phyloP scores from a whole-genome alignment of 2,329 filamentous ascomycete genomes.

The Trichophyton schoenleinii region DNA sequence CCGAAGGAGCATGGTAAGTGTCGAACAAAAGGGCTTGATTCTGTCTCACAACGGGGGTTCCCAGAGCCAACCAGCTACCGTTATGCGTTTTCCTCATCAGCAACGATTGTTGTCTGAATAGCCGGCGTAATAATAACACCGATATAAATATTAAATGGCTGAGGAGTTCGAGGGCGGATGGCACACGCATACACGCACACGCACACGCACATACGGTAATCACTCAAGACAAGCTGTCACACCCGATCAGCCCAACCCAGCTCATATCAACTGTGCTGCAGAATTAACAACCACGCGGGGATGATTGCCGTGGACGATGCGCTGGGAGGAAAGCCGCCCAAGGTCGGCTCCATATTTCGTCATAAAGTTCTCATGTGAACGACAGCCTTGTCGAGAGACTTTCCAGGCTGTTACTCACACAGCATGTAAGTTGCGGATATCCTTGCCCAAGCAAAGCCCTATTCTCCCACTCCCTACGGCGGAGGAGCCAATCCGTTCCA shows the following conservation, averaged over 20 bases:
- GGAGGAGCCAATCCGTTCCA: not conserved
- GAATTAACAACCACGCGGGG: slow-evolving; percentile 1
- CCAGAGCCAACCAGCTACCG: not conserved
- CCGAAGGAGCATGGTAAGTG: not conserved
- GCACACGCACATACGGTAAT: not conserved
- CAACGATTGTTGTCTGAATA: not conserved
- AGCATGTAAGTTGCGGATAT: not conserved
- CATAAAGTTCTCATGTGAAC: slow-evolving; percentile 1
- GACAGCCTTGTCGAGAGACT: not conserved
- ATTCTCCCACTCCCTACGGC: not conserved
- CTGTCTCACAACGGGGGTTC: not conserved
- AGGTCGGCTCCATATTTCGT: not conserved
- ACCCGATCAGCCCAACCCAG: not conserved
- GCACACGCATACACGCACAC: not conserved
- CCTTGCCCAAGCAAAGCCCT: not conserved
- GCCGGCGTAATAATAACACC: not conserved
- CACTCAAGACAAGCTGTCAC: not conserved
- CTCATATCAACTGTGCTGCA: not conserved
- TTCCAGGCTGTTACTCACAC: too few species aligned
- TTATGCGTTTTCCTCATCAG: not conserved
- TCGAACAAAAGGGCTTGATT: not conserved
- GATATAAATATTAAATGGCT: not conserved
- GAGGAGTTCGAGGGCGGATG: not conserved
- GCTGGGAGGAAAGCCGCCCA: slow-evolving; percentile 3
- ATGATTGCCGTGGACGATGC: not conserved